A percentile compares a stretch with the other conserved stretches of the same genome.
phyloP scores from a whole-genome alignment of 768 basidiomycete genomes.

The Amanita rubescens region DNA sequence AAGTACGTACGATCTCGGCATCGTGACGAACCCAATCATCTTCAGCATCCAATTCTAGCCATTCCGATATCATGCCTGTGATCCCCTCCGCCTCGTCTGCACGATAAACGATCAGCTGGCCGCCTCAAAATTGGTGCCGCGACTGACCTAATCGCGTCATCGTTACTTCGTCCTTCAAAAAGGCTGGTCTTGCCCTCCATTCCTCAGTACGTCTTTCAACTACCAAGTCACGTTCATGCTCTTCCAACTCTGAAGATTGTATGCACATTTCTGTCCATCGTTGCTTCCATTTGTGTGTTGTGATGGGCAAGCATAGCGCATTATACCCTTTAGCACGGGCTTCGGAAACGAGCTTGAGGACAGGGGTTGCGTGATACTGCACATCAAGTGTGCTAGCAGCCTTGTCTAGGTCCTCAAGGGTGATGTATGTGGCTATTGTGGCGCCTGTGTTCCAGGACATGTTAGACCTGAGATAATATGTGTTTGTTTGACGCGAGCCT shows the following conservation, averaged over 20 bases:
- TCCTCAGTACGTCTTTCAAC: conserved; percentile 66
- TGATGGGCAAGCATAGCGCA: conserved; percentile 76
- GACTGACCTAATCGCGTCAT: conserved; percentile 72
- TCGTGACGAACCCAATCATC: conserved; percentile 96
- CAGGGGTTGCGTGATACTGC: conserved; percentile 33
- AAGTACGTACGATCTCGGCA: conserved; percentile 74
- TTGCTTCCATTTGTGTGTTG: conserved; percentile 77
- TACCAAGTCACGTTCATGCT: conserved; percentile 30
- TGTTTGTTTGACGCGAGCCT: not conserved
- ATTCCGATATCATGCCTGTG: conserved; percentile 79
- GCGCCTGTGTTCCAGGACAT: conserved; percentile 33
- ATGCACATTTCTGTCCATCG: conserved; percentile 91
- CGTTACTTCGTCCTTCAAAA: conserved; percentile 79
- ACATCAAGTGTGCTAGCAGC: conserved; percentile 17
- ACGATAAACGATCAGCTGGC: not conserved
- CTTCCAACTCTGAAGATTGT: conserved; percentile 36
- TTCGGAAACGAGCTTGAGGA: conserved; percentile 43
- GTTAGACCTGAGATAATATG: not conserved
- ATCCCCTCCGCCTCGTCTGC: conserved; percentile 70
- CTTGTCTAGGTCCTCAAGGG: conserved; percentile 34
- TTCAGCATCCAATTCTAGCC: conserved; percentile 89
- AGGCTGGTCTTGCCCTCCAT: conserved; percentile 81
- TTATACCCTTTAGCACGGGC: conserved; percentile 67
- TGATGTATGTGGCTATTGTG: conserved; percentile 30
- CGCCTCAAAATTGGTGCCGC: not conserved